These are phyloP conservation scores for Sclerotinia spermophila DNA, from an alignment of 2,329 filamentous ascomycete genomes.

Conservation along the genomic window DNA sequence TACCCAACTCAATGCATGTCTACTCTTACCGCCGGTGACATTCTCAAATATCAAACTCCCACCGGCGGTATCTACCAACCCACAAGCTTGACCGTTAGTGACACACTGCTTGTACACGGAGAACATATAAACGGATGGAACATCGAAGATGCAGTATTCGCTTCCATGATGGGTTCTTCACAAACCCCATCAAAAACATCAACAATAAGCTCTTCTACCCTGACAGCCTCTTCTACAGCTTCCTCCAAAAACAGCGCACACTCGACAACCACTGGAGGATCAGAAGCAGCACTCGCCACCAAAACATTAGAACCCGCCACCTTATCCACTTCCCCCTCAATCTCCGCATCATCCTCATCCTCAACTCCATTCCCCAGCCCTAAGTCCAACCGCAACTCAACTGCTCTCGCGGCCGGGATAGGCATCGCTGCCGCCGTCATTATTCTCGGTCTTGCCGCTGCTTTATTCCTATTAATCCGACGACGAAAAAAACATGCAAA, in stretches of 20 bases:
- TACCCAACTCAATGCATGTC: conserved; percentile 16
- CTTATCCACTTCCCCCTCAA: background rate
- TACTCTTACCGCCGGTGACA: conserved; percentile 3
- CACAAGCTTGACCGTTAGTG: conserved; percentile 4
- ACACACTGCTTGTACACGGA: conserved; percentile 5
- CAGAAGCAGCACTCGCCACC: background rate
- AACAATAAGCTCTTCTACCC: background rate
- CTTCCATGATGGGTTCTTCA: background rate
- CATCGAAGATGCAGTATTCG: conserved; percentile 9
- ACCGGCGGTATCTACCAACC: conserved; percentile 10
- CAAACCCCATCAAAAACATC: background rate
- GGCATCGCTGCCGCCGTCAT: background rate
- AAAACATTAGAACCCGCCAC: background rate
- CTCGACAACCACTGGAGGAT: background rate
- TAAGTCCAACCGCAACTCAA: background rate
- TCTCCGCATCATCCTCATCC: background rate
- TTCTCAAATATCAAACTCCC: conserved; percentile 10
- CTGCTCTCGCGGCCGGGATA: background rate
- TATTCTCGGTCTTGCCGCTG: background rate
- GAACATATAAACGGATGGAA: conserved; percentile 17
- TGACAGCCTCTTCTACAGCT: background rate
- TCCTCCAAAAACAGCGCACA: background rate
- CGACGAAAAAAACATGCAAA: background rate
- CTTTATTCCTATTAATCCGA: background rate
- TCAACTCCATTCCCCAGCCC: background rate